A percentile compares a stretch with the other conserved stretches of the same genome.
phyloP scores from a whole-genome alignment of 2,329 filamentous ascomycete species.

The Fusarium metavorans region DNA sequence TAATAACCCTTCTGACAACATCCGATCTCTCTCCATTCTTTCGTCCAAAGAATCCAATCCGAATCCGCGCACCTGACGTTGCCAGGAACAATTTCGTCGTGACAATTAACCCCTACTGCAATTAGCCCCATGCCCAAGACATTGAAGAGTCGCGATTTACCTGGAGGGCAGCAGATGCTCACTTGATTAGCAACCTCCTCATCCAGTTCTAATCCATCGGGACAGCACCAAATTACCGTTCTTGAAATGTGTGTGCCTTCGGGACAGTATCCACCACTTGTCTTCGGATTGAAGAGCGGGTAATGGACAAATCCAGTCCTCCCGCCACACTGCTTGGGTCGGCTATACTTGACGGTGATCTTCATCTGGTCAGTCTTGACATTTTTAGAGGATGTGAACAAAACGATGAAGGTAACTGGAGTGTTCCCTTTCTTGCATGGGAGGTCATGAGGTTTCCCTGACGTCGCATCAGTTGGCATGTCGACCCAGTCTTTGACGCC shows the following conservation, averaged over 20 bases:
- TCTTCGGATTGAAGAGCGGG: neutral
- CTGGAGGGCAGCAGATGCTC: conserved; percentile 29
- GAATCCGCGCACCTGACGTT: conserved; percentile 17
- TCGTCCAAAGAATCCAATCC: conserved; percentile 23
- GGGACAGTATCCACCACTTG: conserved; percentile 9
- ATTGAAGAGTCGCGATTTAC: neutral
- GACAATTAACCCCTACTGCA: conserved; percentile 15
- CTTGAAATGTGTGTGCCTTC: conserved; percentile 10
- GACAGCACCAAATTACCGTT: conserved; percentile 20
- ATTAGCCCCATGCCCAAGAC: neutral
- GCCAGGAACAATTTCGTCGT: conserved; percentile 4
- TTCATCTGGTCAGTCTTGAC: neutral
- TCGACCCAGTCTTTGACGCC: conserved; percentile 7
- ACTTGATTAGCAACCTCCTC: neutral
- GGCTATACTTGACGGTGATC: conserved; percentile 6
- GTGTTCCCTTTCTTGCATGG: conserved; percentile 13
- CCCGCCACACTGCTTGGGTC: neutral
- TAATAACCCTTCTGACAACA: conserved; percentile 26
- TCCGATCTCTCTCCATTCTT: conserved; percentile 13
- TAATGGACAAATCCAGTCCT: conserved; percentile 28
- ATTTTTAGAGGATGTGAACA: conserved; percentile 20
- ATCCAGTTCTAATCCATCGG: conserved; percentile 22
- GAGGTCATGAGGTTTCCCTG: neutral
- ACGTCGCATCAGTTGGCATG: conserved; percentile 3
- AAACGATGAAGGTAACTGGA: neutral